Percentiles rank a stretch among this genome's conserved stretches.
phyloP scores from a whole-genome alignment of 1,284 basidiomycete genomes.

The Apiotrichum siamense region DNA sequence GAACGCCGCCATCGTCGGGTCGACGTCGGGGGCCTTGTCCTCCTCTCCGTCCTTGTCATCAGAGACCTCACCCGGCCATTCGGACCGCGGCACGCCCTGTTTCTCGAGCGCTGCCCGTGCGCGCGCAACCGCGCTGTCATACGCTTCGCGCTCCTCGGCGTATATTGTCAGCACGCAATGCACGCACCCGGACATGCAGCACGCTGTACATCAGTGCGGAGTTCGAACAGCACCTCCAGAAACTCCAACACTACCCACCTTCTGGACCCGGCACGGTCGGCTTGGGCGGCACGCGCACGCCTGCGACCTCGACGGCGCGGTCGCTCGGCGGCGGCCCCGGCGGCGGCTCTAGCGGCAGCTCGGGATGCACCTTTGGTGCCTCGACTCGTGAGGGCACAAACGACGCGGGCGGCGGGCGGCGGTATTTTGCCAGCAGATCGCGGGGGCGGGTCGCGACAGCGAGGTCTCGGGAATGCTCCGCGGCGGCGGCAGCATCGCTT shows the following conservation, averaged over 20 bases:
- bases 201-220: constrained; percentile 53
- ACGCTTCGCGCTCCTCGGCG: constrained; percentile 65
- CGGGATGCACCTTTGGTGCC: no score
- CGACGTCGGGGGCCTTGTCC: constrained; percentile 1
- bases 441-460: no score
- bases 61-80: constrained; percentile 59
- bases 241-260: background rate
- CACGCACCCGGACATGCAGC: constrained; percentile 87
- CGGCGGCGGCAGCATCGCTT: no score
- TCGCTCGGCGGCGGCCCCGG: background rate
- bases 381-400: no score
- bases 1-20: constrained; percentile 18
- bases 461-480: no score
- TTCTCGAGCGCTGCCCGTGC: constrained; percentile 54
- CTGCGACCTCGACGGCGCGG: no score
- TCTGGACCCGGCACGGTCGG: background rate
- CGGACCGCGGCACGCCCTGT: constrained; percentile 53
- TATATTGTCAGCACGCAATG: constrained; percentile 83
- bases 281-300: background rate
- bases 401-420: no score
- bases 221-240: no score
- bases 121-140: constrained; percentile 55
- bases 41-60: constrained; percentile 11
- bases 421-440: no score
- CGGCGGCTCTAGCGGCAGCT: no score